Percentiles rank a stretch among this genome's conserved stretches.
Conservation (phyloP, 768 basidiomycete genomes). For the Boletus subparvulus region DNA sequence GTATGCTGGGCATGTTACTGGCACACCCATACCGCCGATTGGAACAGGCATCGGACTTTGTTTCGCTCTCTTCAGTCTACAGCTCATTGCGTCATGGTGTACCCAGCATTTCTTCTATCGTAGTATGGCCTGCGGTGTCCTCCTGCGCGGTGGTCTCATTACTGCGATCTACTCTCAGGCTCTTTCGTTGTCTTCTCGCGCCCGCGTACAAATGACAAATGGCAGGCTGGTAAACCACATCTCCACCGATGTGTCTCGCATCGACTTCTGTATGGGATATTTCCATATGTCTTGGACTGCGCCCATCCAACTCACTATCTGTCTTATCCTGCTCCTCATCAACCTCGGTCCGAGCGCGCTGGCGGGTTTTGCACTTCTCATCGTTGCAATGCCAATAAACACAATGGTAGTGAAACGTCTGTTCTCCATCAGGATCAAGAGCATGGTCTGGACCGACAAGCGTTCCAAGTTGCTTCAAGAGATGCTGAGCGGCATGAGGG, state of each 20-base stretch:
- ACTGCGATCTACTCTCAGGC: constrained; percentile 82
- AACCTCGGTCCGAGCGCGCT: constrained; percentile 66
- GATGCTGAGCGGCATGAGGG: constrained; percentile 82
- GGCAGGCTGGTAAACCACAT: constrained; percentile 94
- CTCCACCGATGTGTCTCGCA: constrained; percentile 85
- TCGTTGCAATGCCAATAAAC: constrained; percentile 74
- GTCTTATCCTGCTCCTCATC: constrained; percentile 68
- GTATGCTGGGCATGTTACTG: constrained; percentile 46
- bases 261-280: constrained; percentile 82
- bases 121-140: constrained; percentile 68
- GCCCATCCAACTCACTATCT: constrained; percentile 75
- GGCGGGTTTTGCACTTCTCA: constrained; percentile 59
- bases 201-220: constrained; percentile 78
- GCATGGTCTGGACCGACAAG: constrained; percentile 89
- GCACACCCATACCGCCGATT: constrained; percentile 39
- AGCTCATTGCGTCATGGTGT: constrained; percentile 63
- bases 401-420: constrained; percentile 69
- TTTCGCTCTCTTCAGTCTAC: constrained; percentile 66
- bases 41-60: constrained; percentile 73
- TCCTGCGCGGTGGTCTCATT: constrained; percentile 82
- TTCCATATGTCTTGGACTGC: constrained; percentile 82
- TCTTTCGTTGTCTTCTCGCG: constrained; percentile 71
- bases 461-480: constrained; percentile 89
- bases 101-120: constrained; percentile 87
- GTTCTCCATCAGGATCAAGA: constrained; percentile 56